These are phyloP conservation scores for Vanderwaltozyma yarrowii DNA, from an alignment of 805 yeast genomes.

Conservation along the genomic window DNA sequence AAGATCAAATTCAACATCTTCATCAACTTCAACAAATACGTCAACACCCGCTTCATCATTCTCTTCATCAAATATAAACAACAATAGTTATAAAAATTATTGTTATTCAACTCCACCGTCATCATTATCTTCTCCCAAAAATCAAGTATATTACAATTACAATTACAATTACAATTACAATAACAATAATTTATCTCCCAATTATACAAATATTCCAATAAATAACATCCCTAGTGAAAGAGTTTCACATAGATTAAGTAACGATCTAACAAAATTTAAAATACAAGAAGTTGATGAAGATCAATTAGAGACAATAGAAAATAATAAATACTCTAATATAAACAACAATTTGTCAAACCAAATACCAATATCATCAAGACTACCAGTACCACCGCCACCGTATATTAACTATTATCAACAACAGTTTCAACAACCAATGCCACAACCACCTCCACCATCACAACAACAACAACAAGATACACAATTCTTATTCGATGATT, in stretches of 20 bases:
- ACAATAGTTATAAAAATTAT: not conserved
- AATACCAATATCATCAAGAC: not conserved
- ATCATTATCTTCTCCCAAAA: no score
- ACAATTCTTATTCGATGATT: constrained; percentile 2
- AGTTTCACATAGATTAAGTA: not conserved
- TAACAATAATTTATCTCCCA: no score
- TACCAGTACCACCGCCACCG: not conserved
- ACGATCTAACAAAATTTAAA: not conserved
- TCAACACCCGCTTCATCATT: not conserved
- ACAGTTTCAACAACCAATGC: no score
- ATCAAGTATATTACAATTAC: no score
- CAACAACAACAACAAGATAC: constrained; percentile 2
- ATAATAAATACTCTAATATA: not conserved
- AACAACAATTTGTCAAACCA: not conserved
- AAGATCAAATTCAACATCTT: not conserved
- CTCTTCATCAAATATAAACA: not conserved
- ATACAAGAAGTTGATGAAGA: not conserved
- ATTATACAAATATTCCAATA: no score
- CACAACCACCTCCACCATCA: not conserved
- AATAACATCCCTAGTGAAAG: no score
- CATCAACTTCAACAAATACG: not conserved
- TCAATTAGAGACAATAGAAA: not conserved
- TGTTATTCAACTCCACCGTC: no score
- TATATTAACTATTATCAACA: no score
- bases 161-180: no score